phyloP scores from a whole-genome alignment of 2,329 filamentous ascomycete species.

The Cordyceps cateniannulata region DNA sequence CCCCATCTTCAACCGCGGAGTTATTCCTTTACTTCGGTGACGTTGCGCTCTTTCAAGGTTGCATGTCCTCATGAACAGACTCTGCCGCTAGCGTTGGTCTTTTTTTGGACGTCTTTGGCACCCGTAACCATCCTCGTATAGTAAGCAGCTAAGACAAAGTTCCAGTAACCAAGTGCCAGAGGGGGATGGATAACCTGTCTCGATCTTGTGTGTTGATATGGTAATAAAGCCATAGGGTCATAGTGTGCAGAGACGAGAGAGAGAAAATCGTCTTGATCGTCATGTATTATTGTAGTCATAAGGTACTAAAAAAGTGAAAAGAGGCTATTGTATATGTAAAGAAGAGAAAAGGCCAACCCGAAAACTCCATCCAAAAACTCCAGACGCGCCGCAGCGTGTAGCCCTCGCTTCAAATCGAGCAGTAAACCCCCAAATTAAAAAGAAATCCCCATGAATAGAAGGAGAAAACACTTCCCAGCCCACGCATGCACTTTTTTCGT shows the following conservation, averaged over 20 bases:
- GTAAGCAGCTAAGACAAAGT: too few relatives aligned
- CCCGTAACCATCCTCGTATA: too few relatives aligned
- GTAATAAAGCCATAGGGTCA: too few relatives aligned
- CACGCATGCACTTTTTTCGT: neutral
- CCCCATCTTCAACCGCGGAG: too few relatives aligned
- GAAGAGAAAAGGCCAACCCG: neutral
- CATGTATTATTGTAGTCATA: slow-evolving; percentile 6
- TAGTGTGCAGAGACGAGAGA: neutral
- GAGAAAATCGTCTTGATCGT: neutral
- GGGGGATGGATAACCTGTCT: too few relatives aligned
- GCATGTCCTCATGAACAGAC: too few relatives aligned
- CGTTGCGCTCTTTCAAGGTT: too few relatives aligned
- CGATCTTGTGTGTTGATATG: too few relatives aligned
- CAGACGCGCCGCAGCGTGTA: slow-evolving; percentile 2
- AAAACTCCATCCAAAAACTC: neutral
- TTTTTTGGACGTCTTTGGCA: too few relatives aligned
- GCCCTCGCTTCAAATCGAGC: neutral
- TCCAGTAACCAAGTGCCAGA: too few relatives aligned
- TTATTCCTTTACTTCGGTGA: too few relatives aligned
- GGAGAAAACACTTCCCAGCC: neutral
- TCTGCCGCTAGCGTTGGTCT: too few relatives aligned
- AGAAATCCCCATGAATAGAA: neutral
- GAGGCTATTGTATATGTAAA: slow-evolving; percentile 8
- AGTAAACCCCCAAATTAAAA: neutral
- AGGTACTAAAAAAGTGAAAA: neutral